phyloP scores from a whole-genome alignment of 148 eudicot species.

The Nepenthes gracilis region DNA sequence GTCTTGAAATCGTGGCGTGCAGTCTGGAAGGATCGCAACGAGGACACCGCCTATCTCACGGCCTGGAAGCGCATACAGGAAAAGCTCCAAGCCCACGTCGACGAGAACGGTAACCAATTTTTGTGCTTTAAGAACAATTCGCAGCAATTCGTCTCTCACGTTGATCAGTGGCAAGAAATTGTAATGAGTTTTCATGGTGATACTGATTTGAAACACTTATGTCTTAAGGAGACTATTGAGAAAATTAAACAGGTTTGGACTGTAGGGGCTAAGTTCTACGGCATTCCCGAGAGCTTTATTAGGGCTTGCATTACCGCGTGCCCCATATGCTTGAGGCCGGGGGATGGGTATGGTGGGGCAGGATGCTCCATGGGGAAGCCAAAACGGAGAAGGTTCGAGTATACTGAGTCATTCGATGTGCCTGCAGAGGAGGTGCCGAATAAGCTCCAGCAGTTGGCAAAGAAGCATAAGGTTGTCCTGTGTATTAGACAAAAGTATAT shows the following conservation, averaged over 20 bases:
- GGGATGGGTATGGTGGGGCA: constrained; percentile 10
- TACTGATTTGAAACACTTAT: constrained; percentile 61
- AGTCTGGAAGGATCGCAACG: constrained; percentile 95
- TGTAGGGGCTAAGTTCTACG: constrained; percentile 93
- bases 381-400: constrained; percentile 79
- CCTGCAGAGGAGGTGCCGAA: constrained; percentile 74
- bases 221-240: constrained; percentile 74
- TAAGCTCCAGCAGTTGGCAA: constrained; percentile 60
- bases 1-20: constrained; percentile 75
- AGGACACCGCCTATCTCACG: constrained; percentile 81
- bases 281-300: constrained; percentile 86
- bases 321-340: constrained; percentile 38
- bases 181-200: constrained; percentile 62
- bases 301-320: constrained; percentile 67
- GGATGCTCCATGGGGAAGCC: constrained; percentile 24
- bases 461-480: constrained; percentile 78
- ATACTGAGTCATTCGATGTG: constrained; percentile 78
- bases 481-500: constrained; percentile 95
- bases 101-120: constrained; percentile 33
- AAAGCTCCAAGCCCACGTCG: constrained; percentile 43
- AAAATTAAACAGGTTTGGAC: constrained; percentile 86
- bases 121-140: constrained; percentile 76
- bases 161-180: constrained; percentile 84
- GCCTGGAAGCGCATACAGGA: constrained; percentile 98
- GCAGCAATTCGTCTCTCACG: constrained; percentile 65